A percentile compares a stretch with the other conserved stretches of the same genome.
These are phyloP conservation scores for Kregervanrija fluxuum DNA, from an alignment of 805 yeast species.

Conservation along the genomic window DNA sequence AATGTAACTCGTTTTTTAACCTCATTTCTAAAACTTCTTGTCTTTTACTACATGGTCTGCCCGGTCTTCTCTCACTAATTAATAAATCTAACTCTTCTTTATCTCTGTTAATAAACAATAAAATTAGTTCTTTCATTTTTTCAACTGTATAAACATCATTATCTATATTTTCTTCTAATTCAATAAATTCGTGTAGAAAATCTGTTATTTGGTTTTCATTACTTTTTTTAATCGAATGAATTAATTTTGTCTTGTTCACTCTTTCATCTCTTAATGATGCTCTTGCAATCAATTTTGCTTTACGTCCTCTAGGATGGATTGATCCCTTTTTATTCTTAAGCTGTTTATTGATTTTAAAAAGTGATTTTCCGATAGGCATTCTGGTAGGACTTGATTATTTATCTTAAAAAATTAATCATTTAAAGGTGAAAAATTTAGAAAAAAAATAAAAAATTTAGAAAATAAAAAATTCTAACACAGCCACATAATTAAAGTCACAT, in stretches of 20 bases:
- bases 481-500: no score
- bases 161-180: conserved; percentile 30
- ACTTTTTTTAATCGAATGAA: conserved; percentile 50
- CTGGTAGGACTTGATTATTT: not conserved
- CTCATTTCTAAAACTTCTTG: conserved; percentile 62
- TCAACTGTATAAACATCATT: conserved; percentile 40
- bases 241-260: conserved; percentile 50
- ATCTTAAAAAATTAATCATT: not conserved
- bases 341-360: conserved; percentile 57
- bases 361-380: conserved; percentile 66
- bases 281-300: conserved; percentile 72
- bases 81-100: conserved; percentile 68
- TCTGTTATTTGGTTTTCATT: conserved; percentile 51
- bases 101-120: conserved; percentile 57
- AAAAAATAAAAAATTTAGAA: not conserved
- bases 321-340: conserved; percentile 47
- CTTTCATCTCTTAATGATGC: conserved; percentile 84
- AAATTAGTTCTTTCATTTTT: conserved; percentile 56
- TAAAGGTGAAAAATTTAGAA: not conserved
- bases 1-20: conserved; percentile 51
- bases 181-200: conserved; percentile 55
- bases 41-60: conserved; percentile 72
- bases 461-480: conserved; percentile 2
- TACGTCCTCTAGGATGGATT: conserved; percentile 84
- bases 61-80: conserved; percentile 64